Percentiles rank a stretch among this genome's conserved stretches.
Conservation (phyloP, 768 basidiomycete genomes). For the Plicaturopsis crispa region DNA sequence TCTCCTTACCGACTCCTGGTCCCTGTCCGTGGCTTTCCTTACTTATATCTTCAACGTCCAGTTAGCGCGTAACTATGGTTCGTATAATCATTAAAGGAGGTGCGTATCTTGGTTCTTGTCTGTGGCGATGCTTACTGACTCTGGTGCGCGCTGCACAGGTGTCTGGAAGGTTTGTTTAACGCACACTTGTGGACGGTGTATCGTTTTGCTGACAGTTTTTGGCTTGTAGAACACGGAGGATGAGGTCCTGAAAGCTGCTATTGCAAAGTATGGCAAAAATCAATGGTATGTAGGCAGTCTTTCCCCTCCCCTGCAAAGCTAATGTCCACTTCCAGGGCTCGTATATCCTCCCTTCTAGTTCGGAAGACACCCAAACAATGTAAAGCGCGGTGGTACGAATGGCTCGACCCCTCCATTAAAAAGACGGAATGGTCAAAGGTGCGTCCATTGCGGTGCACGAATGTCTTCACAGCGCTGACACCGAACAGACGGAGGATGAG, state of each 20-base stretch:
- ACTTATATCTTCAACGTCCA: too few relatives aligned
- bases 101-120: slow-evolving; percentile 19
- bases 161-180: slow-evolving; percentile 66
- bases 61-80: too few relatives aligned
- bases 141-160: slow-evolving; percentile 34
- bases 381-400: slow-evolving; percentile 99
- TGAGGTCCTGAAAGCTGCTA: slow-evolving; percentile 98
- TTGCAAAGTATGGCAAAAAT: slow-evolving; percentile 95
- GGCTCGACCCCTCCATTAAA: slow-evolving; percentile 98
- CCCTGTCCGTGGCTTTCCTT: too few relatives aligned
- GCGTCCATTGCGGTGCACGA: slow-evolving; percentile 10
- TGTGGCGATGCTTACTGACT: slow-evolving; percentile 1
- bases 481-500: slow-evolving; percentile 85
- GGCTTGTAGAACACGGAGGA: slow-evolving; percentile 80
- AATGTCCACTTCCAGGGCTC: slow-evolving; percentile 56
- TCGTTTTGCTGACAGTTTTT: slow-evolving; percentile 9
- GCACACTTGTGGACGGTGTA: neutral
- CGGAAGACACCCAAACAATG: slow-evolving; percentile 99
- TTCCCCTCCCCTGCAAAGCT: slow-evolving; percentile 2
- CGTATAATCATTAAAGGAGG: slow-evolving; percentile 92
- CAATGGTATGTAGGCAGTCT: slow-evolving; percentile 54
- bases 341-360: slow-evolving; percentile 94
- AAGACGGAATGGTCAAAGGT: slow-evolving; percentile 99
- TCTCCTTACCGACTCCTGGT: too few relatives aligned
- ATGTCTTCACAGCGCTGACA: neutral